Conservation (phyloP, 2,329 filamentous ascomycete genomes). For the Colletotrichum sansevieriae region DNA sequence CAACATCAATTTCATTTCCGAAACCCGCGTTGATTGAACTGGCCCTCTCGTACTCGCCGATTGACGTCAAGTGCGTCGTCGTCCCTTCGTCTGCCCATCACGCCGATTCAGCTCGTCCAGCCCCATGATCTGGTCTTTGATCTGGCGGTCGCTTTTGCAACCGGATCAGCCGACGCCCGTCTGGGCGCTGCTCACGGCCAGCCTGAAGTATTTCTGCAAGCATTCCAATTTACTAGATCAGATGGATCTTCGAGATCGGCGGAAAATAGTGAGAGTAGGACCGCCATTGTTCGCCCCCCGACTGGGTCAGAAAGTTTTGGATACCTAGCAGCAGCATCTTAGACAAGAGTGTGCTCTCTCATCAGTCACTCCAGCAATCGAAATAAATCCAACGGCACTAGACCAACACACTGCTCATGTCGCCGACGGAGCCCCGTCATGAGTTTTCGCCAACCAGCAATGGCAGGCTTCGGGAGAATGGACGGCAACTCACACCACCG, state of each 20-base stretch:
- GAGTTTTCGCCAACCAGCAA: too few species aligned
- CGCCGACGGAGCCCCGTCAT: too few species aligned
- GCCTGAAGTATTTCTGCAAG: background rate
- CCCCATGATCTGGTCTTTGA: slow-evolving; percentile 4
- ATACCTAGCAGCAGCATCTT: too few species aligned
- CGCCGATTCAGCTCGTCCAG: slow-evolving; percentile 21
- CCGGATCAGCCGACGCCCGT: slow-evolving; percentile 18
- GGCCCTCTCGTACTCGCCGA: background rate
- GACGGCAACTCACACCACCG: too few species aligned
- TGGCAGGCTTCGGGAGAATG: too few species aligned
- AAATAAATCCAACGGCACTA: too few species aligned
- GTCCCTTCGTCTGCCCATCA: background rate
- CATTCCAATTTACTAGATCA: background rate
- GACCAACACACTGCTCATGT: too few species aligned
- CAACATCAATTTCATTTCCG: background rate
- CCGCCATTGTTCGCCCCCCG: too few species aligned
- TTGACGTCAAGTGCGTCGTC: background rate
- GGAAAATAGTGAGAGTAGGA: too few species aligned
- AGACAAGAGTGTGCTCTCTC: too few species aligned
- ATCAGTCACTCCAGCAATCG: too few species aligned
- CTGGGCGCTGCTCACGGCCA: background rate
- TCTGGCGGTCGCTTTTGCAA: slow-evolving; percentile 8
- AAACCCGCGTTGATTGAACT: background rate
- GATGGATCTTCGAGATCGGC: background rate
- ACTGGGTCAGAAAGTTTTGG: too few species aligned